phyloP scores from a whole-genome alignment of 2,329 filamentous ascomycete species.

The Ilyonectria sp. region DNA sequence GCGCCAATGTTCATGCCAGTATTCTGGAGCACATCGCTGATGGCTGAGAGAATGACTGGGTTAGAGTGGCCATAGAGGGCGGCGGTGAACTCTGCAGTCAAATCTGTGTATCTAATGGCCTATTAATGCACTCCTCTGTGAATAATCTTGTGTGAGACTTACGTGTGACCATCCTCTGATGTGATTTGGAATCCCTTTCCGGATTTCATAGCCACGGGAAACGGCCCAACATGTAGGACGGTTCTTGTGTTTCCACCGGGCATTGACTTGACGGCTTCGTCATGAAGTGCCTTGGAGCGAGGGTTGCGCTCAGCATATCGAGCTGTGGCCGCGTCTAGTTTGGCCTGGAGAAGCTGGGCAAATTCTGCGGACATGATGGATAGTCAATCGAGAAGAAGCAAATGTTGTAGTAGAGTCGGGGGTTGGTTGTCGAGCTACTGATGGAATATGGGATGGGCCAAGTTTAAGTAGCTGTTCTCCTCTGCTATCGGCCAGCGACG shows the following conservation, averaged over 20 bases:
- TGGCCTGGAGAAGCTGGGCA: conserved; percentile 40
- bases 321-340: conserved; percentile 52
- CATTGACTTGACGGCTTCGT: conserved; percentile 54
- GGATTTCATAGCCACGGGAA: conserved; percentile 59
- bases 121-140: neutral
- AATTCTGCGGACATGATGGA: conserved; percentile 41
- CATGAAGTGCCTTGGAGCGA: conserved; percentile 56
- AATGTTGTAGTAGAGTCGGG: neutral
- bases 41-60: conserved; percentile 64
- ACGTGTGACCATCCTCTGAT: conserved; percentile 59
- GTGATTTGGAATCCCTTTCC: conserved; percentile 54
- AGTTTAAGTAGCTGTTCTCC: neutral
- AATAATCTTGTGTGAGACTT: conserved; percentile 19
- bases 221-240: conserved; percentile 60
- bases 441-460: neutral
- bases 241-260: conserved; percentile 65
- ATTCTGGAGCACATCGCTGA: conserved; percentile 60
- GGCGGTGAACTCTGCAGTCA: conserved; percentile 75
- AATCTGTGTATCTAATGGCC: conserved; percentile 66
- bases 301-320: conserved; percentile 57
- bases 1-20: conserved; percentile 70
- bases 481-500: neutral
- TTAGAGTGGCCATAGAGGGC: conserved; percentile 78
- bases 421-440: neutral
- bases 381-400: neutral